phyloP scores from a whole-genome alignment of 2,329 filamentous ascomycete genomes.

The Phaeosphaeriaceae sp. region DNA sequence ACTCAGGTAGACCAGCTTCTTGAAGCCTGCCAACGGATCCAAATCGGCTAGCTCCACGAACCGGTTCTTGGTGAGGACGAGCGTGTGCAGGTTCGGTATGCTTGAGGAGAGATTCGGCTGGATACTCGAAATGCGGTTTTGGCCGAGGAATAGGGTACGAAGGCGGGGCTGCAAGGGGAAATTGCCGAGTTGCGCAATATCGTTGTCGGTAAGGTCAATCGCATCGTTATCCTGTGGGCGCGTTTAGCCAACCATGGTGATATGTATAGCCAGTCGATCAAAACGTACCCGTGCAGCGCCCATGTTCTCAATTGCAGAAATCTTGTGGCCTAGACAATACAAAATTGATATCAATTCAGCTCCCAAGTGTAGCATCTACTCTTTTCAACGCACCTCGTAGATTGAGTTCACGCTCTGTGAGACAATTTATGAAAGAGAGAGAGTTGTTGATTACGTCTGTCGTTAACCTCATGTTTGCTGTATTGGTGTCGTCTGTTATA shows the following conservation, averaged over 20 bases:
- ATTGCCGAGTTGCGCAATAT: slow-evolving; percentile 86
- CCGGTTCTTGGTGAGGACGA: slow-evolving; percentile 85
- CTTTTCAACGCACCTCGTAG: slow-evolving; percentile 99
- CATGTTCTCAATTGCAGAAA: slow-evolving; percentile 95
- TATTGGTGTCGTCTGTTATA: not conserved
- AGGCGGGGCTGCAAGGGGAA: slow-evolving; percentile 91
- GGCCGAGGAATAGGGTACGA: slow-evolving; percentile 83
- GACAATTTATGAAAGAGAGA: slow-evolving; percentile 96
- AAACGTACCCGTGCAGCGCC: slow-evolving; percentile 87
- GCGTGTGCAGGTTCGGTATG: slow-evolving; percentile 79
- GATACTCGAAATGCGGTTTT: slow-evolving; percentile 85
- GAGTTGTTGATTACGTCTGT: slow-evolving; percentile 92
- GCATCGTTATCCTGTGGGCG: slow-evolving; percentile 80
- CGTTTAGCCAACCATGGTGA: not conserved
- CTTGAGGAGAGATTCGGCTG: slow-evolving; percentile 75
- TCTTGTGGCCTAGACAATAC: slow-evolving; percentile 84
- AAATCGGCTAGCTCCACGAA: slow-evolving; percentile 84
- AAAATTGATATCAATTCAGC: slow-evolving; percentile 83
- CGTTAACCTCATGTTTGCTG: slow-evolving; percentile 82
- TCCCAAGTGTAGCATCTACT: slow-evolving; percentile 93
- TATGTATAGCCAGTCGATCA: not conserved
- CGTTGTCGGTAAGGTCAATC: slow-evolving; percentile 98
- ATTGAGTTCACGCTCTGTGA: slow-evolving; percentile 98
- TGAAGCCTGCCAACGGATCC: slow-evolving; percentile 75
- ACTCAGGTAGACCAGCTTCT: slow-evolving; percentile 77